Evolutionary conservation across 2,329 filamentous ascomycete species (phyloP).

Genomic region (Trichoderma aggressivum): DNA sequence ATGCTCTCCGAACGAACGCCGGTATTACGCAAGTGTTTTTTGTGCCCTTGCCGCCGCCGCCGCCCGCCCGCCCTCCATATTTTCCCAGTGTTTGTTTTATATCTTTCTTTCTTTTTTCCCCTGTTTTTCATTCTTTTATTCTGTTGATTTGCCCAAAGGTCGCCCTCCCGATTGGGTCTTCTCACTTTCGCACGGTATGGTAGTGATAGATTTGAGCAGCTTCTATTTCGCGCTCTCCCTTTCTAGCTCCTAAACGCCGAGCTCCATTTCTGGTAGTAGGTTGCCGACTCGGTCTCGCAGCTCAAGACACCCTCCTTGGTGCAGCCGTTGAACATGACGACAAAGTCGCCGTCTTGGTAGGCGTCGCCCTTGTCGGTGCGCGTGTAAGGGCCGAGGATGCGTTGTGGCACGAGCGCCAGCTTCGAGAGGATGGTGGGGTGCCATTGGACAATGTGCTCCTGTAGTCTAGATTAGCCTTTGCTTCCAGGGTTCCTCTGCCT

Average conservation of each 20-base stretch:
- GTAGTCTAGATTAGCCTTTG: constrained; percentile 27
- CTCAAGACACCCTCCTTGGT: constrained; percentile 52
- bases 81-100: constrained; percentile 3
- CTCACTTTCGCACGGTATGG: neutral
- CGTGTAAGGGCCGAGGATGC: constrained; percentile 76
- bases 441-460: constrained; percentile 93
- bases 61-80: constrained; percentile 4
- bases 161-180: neutral
- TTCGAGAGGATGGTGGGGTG: constrained; percentile 93
- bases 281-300: constrained; percentile 69
- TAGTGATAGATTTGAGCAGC: neutral
- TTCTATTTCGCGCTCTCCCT: neutral
- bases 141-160: neutral
- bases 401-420: constrained; percentile 84
- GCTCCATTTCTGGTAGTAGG: constrained; percentile 48
- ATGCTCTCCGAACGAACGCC: constrained; percentile 21
- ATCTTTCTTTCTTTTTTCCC: neutral
- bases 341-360: constrained; percentile 81
- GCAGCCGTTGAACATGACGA: constrained; percentile 76
- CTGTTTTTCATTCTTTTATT: neutral
- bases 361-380: constrained; percentile 52
- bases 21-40: constrained; percentile 16
- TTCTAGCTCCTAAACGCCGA: constrained; percentile 34
- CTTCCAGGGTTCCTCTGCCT: neutral
- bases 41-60: constrained; percentile 5